phyloP scores from a whole-genome alignment of 202 grass and related monocot species.

The Dendrocalamus latiflorus region DNA sequence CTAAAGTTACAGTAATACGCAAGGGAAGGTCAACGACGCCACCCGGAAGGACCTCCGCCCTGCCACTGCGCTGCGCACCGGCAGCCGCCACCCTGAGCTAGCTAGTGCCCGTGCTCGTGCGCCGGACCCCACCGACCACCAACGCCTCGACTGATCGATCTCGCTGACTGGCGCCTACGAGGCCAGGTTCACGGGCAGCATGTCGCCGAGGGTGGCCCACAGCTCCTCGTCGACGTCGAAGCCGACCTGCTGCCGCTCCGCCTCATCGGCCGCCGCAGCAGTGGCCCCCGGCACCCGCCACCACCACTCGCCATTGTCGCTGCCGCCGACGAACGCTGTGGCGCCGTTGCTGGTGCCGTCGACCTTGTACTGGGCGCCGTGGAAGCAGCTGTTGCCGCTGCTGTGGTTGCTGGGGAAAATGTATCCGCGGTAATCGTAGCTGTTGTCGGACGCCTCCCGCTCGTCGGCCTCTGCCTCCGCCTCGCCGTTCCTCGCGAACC shows the following conservation, averaged over 20 bases:
- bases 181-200: conserved; percentile 44
- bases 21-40: conserved; percentile 52
- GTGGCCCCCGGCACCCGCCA: conserved; percentile 22
- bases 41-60: conserved; percentile 18
- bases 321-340: neutral
- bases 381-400: conserved; percentile 14
- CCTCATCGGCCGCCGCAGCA: conserved; percentile 3
- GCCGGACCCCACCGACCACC: conserved; percentile 39
- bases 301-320: conserved; percentile 62
- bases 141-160: conserved; percentile 9
- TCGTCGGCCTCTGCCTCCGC: conserved; percentile 55
- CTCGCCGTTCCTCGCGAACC: conserved; percentile 87
- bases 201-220: conserved; percentile 64
- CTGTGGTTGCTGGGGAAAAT: conserved; percentile 28
- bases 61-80: conserved; percentile 17
- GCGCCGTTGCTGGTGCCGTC: neutral
- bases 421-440: conserved; percentile 39
- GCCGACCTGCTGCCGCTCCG: conserved; percentile 20
- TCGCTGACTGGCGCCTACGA: conserved; percentile 25
- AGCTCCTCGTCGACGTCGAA: conserved; percentile 59
- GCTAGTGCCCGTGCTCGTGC: neutral
- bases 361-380: neutral
- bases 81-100: conserved; percentile 6
- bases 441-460: conserved; percentile 30
- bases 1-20: conserved; percentile 39